phyloP scores from a whole-genome alignment of 257 asterid species.

The Solanum pimpinellifolium region DNA sequence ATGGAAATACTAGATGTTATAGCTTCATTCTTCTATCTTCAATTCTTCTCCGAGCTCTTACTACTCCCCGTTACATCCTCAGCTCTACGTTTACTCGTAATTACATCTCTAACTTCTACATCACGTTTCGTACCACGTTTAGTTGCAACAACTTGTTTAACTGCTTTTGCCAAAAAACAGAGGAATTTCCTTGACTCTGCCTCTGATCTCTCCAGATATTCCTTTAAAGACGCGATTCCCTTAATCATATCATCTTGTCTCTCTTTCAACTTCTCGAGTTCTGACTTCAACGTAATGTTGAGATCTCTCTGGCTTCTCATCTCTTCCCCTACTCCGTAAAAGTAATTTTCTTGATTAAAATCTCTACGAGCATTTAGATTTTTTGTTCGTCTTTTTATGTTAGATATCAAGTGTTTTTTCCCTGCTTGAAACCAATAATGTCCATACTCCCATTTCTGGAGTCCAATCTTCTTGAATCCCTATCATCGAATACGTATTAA shows the following conservation, averaged over 20 bases:
- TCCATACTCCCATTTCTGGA: conserved; percentile 43
- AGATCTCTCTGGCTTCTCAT: conserved; percentile 2
- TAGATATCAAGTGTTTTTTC: conserved; percentile 23
- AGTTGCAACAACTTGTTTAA: conserved; percentile 4
- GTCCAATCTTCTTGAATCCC: conserved; percentile 59
- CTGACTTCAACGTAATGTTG: conserved; percentile 7
- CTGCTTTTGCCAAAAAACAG: conserved; percentile 8
- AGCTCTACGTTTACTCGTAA: not conserved
- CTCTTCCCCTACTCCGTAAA: not conserved
- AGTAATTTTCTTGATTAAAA: not conserved
- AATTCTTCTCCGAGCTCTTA: not conserved
- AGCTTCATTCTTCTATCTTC: not conserved
- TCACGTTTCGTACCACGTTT: not conserved
- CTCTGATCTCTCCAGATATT: not conserved
- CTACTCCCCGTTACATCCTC: not conserved
- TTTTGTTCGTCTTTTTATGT: conserved; percentile 26
- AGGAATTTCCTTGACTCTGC: not conserved
- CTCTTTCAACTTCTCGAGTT: conserved; percentile 20
- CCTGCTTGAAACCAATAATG: conserved; percentile 39
- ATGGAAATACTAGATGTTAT: not conserved
- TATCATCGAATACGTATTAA: not conserved
- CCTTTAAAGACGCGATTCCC: conserved; percentile 3
- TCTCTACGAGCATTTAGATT: not conserved
- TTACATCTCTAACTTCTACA: not conserved
- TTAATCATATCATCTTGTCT: conserved; percentile 13